Percentiles rank a stretch among this genome's conserved stretches.
These are phyloP conservation scores for Sambucus nigra DNA, from an alignment of 129 eudicot species.

Conservation along the genomic window DNA sequence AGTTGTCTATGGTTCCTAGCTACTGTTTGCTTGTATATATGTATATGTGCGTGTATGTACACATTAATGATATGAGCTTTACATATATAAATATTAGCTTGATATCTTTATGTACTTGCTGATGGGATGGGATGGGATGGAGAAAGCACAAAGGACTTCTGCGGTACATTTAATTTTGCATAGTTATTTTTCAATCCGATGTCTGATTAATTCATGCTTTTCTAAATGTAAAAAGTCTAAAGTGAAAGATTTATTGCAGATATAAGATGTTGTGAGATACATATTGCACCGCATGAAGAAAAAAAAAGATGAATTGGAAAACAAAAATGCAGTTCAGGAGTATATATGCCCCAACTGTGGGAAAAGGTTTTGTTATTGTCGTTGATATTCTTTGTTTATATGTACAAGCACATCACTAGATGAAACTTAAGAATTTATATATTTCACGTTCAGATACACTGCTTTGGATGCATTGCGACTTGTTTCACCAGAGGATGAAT, in stretches of 20 bases:
- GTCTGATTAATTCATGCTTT: neutral
- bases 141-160: neutral
- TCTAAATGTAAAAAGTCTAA: neutral
- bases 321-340: conserved; percentile 85
- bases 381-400: neutral
- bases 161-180: neutral
- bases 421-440: conserved; percentile 6
- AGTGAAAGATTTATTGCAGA: conserved; percentile 36
- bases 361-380: conserved; percentile 27
- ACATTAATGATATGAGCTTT: neutral
- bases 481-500: conserved; percentile 52
- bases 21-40: too few species aligned
- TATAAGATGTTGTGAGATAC: conserved; percentile 95
- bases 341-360: conserved; percentile 78
- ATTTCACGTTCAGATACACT: conserved; percentile 48
- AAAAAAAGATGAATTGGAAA: conserved; percentile 70
- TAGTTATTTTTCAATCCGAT: neutral
- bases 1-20: too few species aligned
- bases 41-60: neutral
- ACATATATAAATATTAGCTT: neutral
- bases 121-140: neutral
- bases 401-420: conserved; percentile 3
- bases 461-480: conserved; percentile 90
- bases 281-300: conserved; percentile 89
- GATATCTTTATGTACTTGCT: neutral